Evolutionary conservation across 2,329 filamentous ascomycete genomes (phyloP), one percentile per base, ranked within the genome.

Genomic region (Emergomyces pasteurianus): DNA sequence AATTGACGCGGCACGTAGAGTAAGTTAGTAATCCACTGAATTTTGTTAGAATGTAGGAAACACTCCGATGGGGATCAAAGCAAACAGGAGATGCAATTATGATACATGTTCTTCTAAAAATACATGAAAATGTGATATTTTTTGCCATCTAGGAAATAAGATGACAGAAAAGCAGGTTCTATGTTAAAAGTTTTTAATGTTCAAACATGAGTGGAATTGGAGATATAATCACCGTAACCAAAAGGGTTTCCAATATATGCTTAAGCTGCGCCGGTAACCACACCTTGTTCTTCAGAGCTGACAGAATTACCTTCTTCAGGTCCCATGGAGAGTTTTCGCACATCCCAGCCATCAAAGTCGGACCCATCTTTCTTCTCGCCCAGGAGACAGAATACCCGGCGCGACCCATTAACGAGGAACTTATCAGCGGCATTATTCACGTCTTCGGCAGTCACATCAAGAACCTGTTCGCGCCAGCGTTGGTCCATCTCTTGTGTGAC

Each of bases 401-500:
- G 77, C 60, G 81, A 82, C 23, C 80, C 80, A 53, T 90, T 83
- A 34, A 95, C 86, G 16, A 96, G 79, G 72, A 91, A 95, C 67
- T 85, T 83, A 68, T 96, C 86, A 0, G 94, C 94, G 14, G 86
- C 92, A 49, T 86, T 81, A 63, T 86, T 86, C 10, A 99, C 88
- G 67, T 96, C 86, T 65, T 87, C 83, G 63, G 85, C 86, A 2
- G 83, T 89, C 46, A 96, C 92, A 72, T 96, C 92, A 3, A 99
- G 81, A 61, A 99, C 80, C 70, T 88, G 86, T 74, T 94, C 89
- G 67, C 94, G 82, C 72, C 90, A 86, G 68, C 79, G 82, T 76
- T 96, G 91, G 70, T 88, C 86, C 91, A 97, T 96, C 68, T 90
- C 88, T 62, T 94, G 84, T 1, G 88, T 90, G 42, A 99, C 82